These are phyloP conservation scores for Suillus alpinus DNA, from an alignment of 768 basidiomycete genomes.

Conservation along the genomic window DNA sequence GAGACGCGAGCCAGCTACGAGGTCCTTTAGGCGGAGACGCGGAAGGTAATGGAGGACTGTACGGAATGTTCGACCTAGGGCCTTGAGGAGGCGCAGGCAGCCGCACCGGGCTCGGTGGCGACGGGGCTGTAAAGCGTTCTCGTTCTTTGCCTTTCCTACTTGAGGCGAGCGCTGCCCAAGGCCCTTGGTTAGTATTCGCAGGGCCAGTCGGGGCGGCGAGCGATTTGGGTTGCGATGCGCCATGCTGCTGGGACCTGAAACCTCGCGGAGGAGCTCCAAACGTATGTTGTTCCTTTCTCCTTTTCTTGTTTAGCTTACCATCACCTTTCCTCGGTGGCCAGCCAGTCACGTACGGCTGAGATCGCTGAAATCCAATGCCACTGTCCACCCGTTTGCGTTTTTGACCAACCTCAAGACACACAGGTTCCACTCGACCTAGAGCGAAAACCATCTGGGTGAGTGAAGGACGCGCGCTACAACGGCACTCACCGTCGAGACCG, in stretches of 20 bases:
- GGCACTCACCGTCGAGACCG: constrained; percentile 12
- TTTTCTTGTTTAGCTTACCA: constrained; percentile 4
- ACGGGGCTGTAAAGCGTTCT: neutral
- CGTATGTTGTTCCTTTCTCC: constrained; percentile 8
- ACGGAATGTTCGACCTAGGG: neutral
- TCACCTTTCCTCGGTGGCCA: neutral
- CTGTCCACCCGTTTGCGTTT: constrained; percentile 13
- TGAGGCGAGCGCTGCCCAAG: constrained; percentile 1
- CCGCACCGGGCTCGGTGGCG: neutral
- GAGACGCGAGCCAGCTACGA: constrained; percentile 1
- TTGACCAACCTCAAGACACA: constrained; percentile 7
- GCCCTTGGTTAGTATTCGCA: neutral
- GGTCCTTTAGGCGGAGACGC: neutral
- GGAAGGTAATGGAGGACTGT: neutral
- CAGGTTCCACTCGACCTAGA: constrained; percentile 13
- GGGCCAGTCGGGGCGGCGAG: neutral
- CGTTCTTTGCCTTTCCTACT: constrained; percentile 4
- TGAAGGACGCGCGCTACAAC: constrained; percentile 4
- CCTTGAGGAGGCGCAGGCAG: neutral
- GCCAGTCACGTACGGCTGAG: neutral
- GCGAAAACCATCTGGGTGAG: constrained; percentile 3
- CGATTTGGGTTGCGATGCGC: neutral
- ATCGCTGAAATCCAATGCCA: constrained; percentile 12
- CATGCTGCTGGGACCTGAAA: neutral
- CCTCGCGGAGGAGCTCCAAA: neutral